Evolutionary conservation across 129 eudicot genomes (phyloP), one percentile per base, ranked within the genome.

Genomic region (Tagetes erecta): DNA sequence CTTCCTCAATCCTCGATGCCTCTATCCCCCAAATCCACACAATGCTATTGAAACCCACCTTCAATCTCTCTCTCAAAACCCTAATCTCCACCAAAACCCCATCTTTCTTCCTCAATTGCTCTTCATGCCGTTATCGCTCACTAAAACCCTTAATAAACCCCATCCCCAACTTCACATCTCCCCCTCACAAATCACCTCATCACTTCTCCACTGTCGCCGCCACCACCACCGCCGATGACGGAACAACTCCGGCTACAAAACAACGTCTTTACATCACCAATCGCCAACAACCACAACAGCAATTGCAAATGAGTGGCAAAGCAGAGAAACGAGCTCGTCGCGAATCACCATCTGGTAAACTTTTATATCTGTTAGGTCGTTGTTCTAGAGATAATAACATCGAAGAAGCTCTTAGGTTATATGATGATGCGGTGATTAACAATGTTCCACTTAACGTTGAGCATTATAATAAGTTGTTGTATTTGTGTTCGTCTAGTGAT

Each of bases 401-500:
- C 5, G 60, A 39, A 4, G 90, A 81, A 75, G 99, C 96, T 8
- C 81, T 95, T 77, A 68, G 84, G 11, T 71, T 95, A 3, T 95
- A 88, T 75, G 86, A 91, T 5, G 90, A 81, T 11, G 97, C 99
- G 3, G 47, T 76, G 70, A 33, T 44, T 8, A 75, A 84, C 46
- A 68, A 78, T 41, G 82, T 85, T 0, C 64, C 70, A 5, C 82
- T 95, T 9, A 76, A 76, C 69, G 81, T 77, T 4, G 83, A 85
- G 3, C 91, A 88, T 71, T 95, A 88, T 71, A 91, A 91, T 76
- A 83, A 85, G 11, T 64, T 95, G 75, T 81, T 95, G 36, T 95
- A 95, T 67, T 73, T 95, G 30, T 95, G 98, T 49, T 83, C 96
- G 35, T 57, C 76, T 13, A 41, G 79, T 70, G 13, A 11, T 39